phyloP scores from a whole-genome alignment of 768 basidiomycete genomes.

The Trametes meyenii region DNA sequence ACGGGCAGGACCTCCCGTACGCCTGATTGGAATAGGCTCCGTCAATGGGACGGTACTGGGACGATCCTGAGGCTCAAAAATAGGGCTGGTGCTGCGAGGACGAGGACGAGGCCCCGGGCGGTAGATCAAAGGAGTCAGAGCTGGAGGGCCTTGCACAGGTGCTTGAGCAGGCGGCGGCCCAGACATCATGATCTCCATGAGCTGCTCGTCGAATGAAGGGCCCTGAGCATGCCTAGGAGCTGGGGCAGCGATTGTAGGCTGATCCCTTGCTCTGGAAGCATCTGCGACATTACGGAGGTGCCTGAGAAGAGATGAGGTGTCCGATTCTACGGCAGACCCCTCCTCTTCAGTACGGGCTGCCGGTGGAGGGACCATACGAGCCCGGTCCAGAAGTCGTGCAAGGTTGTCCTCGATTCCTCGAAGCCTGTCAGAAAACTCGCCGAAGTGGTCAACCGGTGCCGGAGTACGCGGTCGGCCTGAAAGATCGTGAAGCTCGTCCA shows the following conservation, averaged over 20 bases:
- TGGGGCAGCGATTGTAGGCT: conserved; percentile 47
- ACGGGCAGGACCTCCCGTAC: neutral
- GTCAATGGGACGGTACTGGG: conserved; percentile 28
- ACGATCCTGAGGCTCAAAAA: conserved; percentile 33
- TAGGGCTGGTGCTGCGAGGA: conserved; percentile 47
- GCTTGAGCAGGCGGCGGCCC: conserved; percentile 43
- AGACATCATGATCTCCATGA: conserved; percentile 62
- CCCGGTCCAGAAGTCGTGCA: conserved; percentile 26
- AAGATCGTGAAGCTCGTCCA: conserved; percentile 49
- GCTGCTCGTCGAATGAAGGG: conserved; percentile 58
- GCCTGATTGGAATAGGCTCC: conserved; percentile 7
- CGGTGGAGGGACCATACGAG: conserved; percentile 16
- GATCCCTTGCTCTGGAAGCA: conserved; percentile 30
- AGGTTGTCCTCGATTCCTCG: conserved; percentile 35
- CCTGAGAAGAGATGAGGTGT: conserved; percentile 30
- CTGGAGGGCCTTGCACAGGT: conserved; percentile 51
- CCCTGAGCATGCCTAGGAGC: conserved; percentile 42
- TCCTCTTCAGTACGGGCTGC: conserved; percentile 21
- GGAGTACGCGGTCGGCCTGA: neutral
- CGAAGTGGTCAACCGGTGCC: conserved; percentile 21
- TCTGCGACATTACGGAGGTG: conserved; percentile 32
- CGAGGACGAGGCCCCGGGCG: conserved; percentile 47
- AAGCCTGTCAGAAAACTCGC: conserved; percentile 31
- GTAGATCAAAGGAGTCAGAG: conserved; percentile 56
- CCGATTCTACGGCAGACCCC: conserved; percentile 34